These are phyloP conservation scores for Actinomucor elegans DNA, from an alignment of 371 early-diverging fungal genomes.

Conservation along the genomic window DNA sequence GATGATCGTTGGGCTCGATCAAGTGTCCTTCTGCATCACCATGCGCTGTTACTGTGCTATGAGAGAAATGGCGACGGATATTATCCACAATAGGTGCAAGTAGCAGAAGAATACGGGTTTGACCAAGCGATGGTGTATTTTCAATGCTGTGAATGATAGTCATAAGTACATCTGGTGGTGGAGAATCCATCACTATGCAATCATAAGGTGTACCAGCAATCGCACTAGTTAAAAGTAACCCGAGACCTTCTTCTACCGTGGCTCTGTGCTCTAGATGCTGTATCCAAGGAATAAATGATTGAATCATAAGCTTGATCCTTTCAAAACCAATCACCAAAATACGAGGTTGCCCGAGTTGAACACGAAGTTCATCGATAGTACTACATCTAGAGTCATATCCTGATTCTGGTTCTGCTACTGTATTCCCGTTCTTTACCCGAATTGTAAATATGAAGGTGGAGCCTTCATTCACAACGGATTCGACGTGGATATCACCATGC, in stretches of 20 bases:
- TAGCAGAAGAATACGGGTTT: slow-evolving; percentile 27
- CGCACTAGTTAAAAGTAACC: neutral
- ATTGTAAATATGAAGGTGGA: slow-evolving; percentile 55
- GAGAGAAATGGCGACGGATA: slow-evolving; percentile 23
- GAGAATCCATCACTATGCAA: slow-evolving; percentile 34
- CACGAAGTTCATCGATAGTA: slow-evolving; percentile 19
- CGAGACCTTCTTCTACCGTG: slow-evolving; percentile 15
- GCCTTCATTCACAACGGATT: slow-evolving; percentile 48
- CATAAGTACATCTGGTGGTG: slow-evolving; percentile 19
- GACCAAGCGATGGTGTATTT: slow-evolving; percentile 7
- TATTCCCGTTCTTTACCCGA: slow-evolving; percentile 34
- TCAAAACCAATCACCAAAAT: slow-evolving; percentile 30
- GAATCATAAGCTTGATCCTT: slow-evolving; percentile 29
- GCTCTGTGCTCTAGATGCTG: slow-evolving; percentile 10
- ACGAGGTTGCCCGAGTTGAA: slow-evolving; percentile 33
- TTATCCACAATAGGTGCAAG: slow-evolving; percentile 38
- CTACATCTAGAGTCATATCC: slow-evolving; percentile 24
- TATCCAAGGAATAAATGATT: slow-evolving; percentile 24
- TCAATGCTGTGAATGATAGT: slow-evolving; percentile 19
- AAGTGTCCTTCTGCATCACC: neutral
- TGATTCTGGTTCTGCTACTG: slow-evolving; percentile 28
- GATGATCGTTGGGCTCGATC: neutral
- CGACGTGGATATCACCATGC: slow-evolving; percentile 56
- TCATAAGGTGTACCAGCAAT: slow-evolving; percentile 17
- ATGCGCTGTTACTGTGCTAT: neutral